A percentile compares a stretch with the other conserved stretches of the same genome.
Evolutionary conservation across 1,284 basidiomycete species (phyloP).

Genomic region (Leucocoprinus gongylophorus): DNA sequence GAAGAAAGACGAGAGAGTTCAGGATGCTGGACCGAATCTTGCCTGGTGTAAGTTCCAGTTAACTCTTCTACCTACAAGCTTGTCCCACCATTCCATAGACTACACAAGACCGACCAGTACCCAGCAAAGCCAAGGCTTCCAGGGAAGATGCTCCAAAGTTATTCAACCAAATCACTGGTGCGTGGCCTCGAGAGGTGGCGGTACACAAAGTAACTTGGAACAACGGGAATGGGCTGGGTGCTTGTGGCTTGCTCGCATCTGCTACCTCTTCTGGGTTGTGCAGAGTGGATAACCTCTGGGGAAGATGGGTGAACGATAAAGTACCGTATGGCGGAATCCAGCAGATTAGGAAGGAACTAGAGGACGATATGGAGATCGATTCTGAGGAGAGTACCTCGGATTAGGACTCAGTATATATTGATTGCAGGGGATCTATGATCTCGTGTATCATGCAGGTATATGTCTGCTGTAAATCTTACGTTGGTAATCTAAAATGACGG

Average conservation of each 20-base stretch:
- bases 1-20: slow-evolving; percentile 59
- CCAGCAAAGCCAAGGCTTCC: slow-evolving; percentile 20
- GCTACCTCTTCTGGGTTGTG: slow-evolving; percentile 80
- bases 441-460: slow-evolving; percentile 13
- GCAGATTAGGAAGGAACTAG: slow-evolving; percentile 27
- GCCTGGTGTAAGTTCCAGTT: slow-evolving; percentile 48
- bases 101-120: slow-evolving; percentile 45
- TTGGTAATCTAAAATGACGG: slow-evolving; percentile 27
- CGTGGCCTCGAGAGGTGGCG: slow-evolving; percentile 72
- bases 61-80: neutral
- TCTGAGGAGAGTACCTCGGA: slow-evolving; percentile 18
- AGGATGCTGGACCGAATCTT: slow-evolving; percentile 81
- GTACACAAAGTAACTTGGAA: slow-evolving; percentile 80
- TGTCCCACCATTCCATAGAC: slow-evolving; percentile 35
- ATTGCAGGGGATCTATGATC: neutral
- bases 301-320: slow-evolving; percentile 55
- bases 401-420: neutral
- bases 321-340: slow-evolving; percentile 52
- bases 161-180: slow-evolving; percentile 41
- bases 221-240: slow-evolving; percentile 57
- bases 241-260: slow-evolving; percentile 65
- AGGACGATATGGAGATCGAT: slow-evolving; percentile 34
- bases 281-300: slow-evolving; percentile 71
- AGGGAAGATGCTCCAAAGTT: slow-evolving; percentile 25
- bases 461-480: slow-evolving; percentile 20